Evolutionary conservation across 352 stramenopile genomes (phyloP).

Genomic region (Phytopythium aichiense): DNA sequence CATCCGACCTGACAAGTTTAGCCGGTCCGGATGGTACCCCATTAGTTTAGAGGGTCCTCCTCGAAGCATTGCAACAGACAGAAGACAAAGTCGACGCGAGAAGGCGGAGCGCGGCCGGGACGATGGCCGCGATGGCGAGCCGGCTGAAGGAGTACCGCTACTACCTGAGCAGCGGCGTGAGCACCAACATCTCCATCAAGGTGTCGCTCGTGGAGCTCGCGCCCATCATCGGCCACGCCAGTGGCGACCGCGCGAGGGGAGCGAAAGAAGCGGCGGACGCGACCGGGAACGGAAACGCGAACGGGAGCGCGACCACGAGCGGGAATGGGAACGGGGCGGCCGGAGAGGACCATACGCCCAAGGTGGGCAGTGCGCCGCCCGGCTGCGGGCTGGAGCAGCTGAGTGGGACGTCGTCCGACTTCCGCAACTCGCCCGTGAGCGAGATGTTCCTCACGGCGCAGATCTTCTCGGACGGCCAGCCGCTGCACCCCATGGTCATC

Average conservation of each 20-base stretch:
- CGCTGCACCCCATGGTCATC: conserved; percentile 80
- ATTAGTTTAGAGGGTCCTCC: not conserved
- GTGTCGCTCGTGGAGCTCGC: conserved; percentile 74
- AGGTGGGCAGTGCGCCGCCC: conserved; percentile 14
- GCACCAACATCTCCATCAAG: conserved; percentile 75
- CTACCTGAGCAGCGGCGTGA: conserved; percentile 85
- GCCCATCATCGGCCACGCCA: conserved; percentile 28
- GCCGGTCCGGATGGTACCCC: no score
- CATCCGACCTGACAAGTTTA: no score
- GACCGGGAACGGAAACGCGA: not conserved
- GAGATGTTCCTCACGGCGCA: conserved; percentile 89
- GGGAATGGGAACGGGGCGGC: not conserved
- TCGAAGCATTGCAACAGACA: no score
- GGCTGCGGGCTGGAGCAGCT: conserved; percentile 52
- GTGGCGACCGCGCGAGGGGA: not conserved
- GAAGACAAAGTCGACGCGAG: not conserved
- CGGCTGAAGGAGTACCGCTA: conserved; percentile 88
- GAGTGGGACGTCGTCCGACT: conserved; percentile 50
- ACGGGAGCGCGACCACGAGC: not conserved
- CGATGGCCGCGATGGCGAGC: conserved; percentile 34
- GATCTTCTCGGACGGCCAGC: conserved; percentile 80
- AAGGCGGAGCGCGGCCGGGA: not conserved
- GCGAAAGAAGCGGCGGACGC: no score
- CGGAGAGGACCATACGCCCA: not conserved
- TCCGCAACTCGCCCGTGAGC: conserved; percentile 78